Base-by-base conservation (phyloP, 2,329 filamentous ascomycete species). In the Penicillium sp. region DNA sequence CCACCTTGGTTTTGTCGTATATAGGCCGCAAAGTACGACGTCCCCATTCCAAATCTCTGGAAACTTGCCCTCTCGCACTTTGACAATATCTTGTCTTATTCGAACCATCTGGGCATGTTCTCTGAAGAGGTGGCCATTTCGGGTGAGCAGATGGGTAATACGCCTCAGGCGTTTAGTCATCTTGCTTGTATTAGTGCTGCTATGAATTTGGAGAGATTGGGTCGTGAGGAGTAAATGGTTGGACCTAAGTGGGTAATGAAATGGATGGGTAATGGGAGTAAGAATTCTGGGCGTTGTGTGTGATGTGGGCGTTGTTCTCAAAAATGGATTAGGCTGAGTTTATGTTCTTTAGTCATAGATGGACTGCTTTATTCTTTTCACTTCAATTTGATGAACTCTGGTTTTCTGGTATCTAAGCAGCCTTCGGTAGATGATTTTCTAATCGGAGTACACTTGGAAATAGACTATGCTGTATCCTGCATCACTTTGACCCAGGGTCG, bases 81-180 rank as follows among this genome's bases (percentile, higher is more conserved):
- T 68, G 90, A 93, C 77, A 92, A 91, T 70, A 91, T 92, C 83
- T 81, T 93, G 26, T 84, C 84, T 65, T 93, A 92, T 78, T 87
- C 88, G 1, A 93, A 93, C 73, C 90, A 93, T 73, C 77, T 93
- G 58, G 85, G 84, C 69, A 92, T 93, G 85, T 92, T 92, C 74
- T 91, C 88, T 8, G 90, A 93, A 74, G 90, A 93, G 78, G 92
- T 93, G 69, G 85, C 89, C 5, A 82, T 88, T 57, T 88, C 85
- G 56, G 91, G 91, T 12, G 90, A 93, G 76, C 90, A 93, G 78
- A 81, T 93, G 62, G 91, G 91, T 1, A 93, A 93, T 72, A 92
- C 89, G 17, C 90, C 91, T 0, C 90, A 92, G 77, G 90, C 91
- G 0, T 93, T 93, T 68, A 91, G 88, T 68, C 90, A 93, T 72